These are phyloP conservation scores for Sarocladium kiliense DNA, from an alignment of 2,329 filamentous ascomycete genomes.

Conservation along the genomic window DNA sequence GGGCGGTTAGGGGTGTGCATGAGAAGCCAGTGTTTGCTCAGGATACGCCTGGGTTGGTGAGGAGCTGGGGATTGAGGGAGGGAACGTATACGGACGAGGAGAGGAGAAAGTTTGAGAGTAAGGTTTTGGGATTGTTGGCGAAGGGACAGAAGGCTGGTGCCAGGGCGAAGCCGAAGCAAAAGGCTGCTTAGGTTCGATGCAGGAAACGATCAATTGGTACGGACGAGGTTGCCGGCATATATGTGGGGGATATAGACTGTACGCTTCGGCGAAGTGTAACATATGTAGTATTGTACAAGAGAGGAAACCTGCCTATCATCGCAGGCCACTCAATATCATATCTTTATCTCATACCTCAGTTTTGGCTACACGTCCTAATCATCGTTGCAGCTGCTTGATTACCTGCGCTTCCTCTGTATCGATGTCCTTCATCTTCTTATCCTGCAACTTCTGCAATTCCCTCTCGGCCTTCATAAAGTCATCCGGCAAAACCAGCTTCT, in stretches of 20 bases:
- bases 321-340: conserved; percentile 1
- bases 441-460: conserved; percentile 44
- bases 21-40: conserved; percentile 23
- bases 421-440: conserved; percentile 48
- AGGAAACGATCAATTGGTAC: too few relatives aligned
- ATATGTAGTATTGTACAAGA: conserved; percentile 10
- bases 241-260: neutral
- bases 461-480: conserved; percentile 43
- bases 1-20: conserved; percentile 30
- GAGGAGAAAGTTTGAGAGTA: conserved; percentile 32
- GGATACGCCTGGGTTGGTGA: conserved; percentile 27
- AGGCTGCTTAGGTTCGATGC: conserved; percentile 13
- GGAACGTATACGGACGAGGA: conserved; percentile 30
- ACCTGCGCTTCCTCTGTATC: conserved; percentile 44
- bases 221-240: neutral
- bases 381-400: conserved; percentile 33
- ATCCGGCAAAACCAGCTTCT: conserved; percentile 38
- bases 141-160: conserved; percentile 14
- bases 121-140: conserved; percentile 27
- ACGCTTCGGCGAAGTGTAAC: conserved; percentile 2
- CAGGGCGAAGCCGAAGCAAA: conserved; percentile 17
- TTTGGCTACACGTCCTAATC: neutral
- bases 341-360: neutral
- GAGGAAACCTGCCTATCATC: neutral
- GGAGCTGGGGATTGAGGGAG: conserved; percentile 31